These are phyloP conservation scores for Neurospora sp. DNA, from an alignment of 2,329 filamentous ascomycete genomes.

Conservation along the genomic window DNA sequence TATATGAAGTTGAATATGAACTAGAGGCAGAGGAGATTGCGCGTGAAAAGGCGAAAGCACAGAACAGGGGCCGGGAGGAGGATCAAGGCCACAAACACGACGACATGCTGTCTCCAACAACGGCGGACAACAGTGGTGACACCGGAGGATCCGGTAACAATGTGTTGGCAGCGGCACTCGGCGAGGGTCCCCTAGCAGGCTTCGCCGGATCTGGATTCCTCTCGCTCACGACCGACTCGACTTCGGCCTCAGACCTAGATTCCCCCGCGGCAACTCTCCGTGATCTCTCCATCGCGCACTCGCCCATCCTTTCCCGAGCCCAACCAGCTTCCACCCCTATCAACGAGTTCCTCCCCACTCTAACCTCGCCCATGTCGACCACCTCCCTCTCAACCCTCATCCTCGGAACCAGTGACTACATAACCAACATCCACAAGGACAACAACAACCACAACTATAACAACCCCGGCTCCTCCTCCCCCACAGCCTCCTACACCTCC, in stretches of 20 bases:
- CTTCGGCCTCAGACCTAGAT: conserved; percentile 7
- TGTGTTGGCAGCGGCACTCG: conserved; percentile 7
- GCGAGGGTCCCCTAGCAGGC: conserved; percentile 10
- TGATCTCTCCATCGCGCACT: conserved; percentile 15
- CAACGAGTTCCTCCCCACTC: conserved; percentile 9
- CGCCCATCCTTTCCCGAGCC: conserved; percentile 13
- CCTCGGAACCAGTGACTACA: conserved; percentile 6
- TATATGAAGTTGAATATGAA: conserved; percentile 67
- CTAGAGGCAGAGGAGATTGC: conserved; percentile 55
- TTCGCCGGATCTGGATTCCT: conserved; percentile 14
- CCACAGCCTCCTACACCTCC: conserved; percentile 3
- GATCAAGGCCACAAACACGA: neutral
- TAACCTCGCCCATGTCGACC: conserved; percentile 2
- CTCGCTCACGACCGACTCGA: conserved; percentile 8
- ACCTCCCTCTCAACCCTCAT: conserved; percentile 7
- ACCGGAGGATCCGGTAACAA: neutral
- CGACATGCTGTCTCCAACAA: conserved; percentile 4
- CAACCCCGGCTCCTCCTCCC: conserved; percentile 8
- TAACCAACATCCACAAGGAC: conserved; percentile 8
- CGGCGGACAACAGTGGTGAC: conserved; percentile 7
- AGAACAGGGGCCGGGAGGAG: conserved; percentile 11
- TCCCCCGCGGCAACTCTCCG: conserved; percentile 16
- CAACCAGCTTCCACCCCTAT: conserved; percentile 9
- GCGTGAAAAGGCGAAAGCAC: conserved; percentile 19
- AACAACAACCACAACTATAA: neutral